Evolutionary conservation across 23 red algal species (phyloP), one percentile per base, ranked within the genome.

Genomic region (Cyanidium caldarium): DNA sequence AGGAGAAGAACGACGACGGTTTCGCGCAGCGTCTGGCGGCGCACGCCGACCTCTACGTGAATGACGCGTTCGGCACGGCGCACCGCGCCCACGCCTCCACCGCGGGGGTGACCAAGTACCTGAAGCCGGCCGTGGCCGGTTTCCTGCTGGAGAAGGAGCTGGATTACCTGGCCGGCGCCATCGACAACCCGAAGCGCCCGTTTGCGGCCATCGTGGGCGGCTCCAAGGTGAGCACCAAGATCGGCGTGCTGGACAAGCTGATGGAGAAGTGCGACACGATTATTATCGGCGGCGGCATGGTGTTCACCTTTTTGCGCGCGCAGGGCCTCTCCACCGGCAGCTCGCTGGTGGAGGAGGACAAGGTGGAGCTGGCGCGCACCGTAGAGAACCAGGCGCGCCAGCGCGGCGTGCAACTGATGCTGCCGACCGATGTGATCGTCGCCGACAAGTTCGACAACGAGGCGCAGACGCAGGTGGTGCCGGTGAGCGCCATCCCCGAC

Each of bases 201-300:
- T 98, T 98, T 58, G 92, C 92, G 28, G 92, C 92, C 5, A 98
- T 98, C 79, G 84, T 98, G 20, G 92, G 92, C 30, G 92, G 92
- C 15, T 88, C 84, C 23, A 98, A 98, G 71, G 92, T 98, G 14
- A 84, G 77, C 10, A 81, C 84, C 26, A 98, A 98, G 72, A 98
- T 98, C 75, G 92, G 83, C 15, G 92, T 98, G 0, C 81, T 98
- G 44, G 84, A 98, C 33, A 79, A 79, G 17, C 46, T 98, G 29
- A 45, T 98, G 7, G 74, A 88, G 30, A 98, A 98, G 68, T 84
- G 86, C 41, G 84, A 98, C 39, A 87, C 85, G 76, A 69, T 98
- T 28, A 76, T 98, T 28, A 98, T 98, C 75, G 92, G 85, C 16
- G 92, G 92, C 23, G 92, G 92, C 40, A 98, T 98, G 92, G 83